Base-by-base conservation (phyloP, 306 rosid species). In the Albizia julibrissin region DNA sequence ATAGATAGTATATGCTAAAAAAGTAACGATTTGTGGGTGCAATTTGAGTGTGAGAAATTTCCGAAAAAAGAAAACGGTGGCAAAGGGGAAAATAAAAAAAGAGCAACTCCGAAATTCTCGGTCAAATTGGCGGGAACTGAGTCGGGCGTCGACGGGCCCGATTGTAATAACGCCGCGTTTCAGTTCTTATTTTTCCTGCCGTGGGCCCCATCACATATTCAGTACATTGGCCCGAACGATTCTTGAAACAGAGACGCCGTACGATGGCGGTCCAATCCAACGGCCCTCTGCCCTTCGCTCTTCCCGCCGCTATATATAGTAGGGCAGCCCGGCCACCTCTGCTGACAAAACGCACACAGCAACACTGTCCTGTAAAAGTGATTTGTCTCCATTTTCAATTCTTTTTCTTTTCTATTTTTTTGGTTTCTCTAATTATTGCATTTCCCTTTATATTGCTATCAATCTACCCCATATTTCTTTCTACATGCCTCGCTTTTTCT, bases 41-140 rank as follows among this genome's bases (percentile, higher is more conserved):
- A 34, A 34, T 34, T 34, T 34, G 39, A 34, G 39, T 22, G 66
- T 29, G 26, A 42, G 21, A n/a, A 40, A 21, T 40, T n/a, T 69
- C 26, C 49, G n/a, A 4, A 69, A 69, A 69, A 22, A 1, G 29
- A 40, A 69, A n/a, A 39, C 52, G 74, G 52, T 69, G 74, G 1
- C 10, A 42, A 69, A 69, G 52, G 19, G 0, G 8, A 12, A 70
- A 2, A 64, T 44, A 47, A 61, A 40, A 31, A 21, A 71, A 69
- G 8, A 4, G 34, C 5, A 19, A 78, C 50, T 61, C 89, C 94
- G 87, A 87, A 86, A 88, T 72, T 93, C 79, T 78, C 88, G 93
- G 85, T 87, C 80, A 80, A 87, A 88, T 88, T 91, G 91, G 94
- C 90, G 92, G 92, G 89, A 89, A 89, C 81, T 85, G 72, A 79